Conservation (phyloP, 176 grass and related monocot species). For the Carex cristatella region DNA sequence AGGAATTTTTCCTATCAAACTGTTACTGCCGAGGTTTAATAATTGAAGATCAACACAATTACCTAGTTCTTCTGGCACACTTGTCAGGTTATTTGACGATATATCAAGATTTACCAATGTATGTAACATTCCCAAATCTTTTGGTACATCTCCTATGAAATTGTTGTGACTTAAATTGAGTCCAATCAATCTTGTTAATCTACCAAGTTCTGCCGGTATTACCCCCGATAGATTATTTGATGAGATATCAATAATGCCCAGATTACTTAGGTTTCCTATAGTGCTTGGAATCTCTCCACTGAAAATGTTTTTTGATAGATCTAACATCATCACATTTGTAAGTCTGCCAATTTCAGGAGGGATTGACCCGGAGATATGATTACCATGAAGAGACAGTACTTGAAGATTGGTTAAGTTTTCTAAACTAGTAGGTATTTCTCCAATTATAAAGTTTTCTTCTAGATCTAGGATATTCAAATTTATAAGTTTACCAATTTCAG, state of each 20-base stretch:
- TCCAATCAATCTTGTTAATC: neutral
- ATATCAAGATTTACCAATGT: neutral
- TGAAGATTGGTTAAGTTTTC: slow-evolving; percentile 14
- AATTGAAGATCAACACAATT: slow-evolving; percentile 12
- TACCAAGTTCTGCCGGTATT: neutral
- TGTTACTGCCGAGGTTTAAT: slow-evolving; percentile 22
- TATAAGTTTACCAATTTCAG: no score
- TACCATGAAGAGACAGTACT: neutral
- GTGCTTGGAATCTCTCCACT: neutral
- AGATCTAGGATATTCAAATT: no score
- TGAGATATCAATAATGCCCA: neutral
- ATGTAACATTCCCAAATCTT: neutral
- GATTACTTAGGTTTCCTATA: neutral
- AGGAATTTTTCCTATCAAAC: slow-evolving; percentile 34
- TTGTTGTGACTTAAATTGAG: slow-evolving; percentile 12
- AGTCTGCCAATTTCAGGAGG: neutral
- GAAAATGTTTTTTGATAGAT: neutral
- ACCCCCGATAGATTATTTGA: slow-evolving; percentile 8
- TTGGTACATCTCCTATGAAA: neutral
- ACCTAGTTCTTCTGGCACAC: neutral
- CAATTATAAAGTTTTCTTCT: slow-evolving; percentile 14
- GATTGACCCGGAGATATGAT: slow-evolving; percentile 8
- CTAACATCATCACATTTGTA: accelerated
- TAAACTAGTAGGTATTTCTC: slow-evolving; percentile 27
- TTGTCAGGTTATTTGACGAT: neutral